Conservation (phyloP, 2,329 filamentous ascomycete species). For the Fusarium drepaniforme region DNA sequence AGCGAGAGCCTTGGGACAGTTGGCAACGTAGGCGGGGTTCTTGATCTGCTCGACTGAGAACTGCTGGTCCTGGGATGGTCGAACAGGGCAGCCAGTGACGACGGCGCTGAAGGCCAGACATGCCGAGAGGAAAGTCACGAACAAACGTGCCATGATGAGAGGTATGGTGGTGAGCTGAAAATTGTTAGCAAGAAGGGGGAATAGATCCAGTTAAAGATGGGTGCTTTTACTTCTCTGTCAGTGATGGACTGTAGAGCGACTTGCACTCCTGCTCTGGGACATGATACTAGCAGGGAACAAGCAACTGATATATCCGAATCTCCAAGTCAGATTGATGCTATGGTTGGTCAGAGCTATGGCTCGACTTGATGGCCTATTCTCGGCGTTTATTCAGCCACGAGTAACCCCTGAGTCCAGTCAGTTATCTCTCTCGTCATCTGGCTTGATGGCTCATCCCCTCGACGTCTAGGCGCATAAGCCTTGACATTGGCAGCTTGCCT, state of each 20-base stretch:
- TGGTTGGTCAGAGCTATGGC: neutral
- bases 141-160: neutral
- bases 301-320: neutral
- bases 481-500: neutral
- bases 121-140: conserved; percentile 11
- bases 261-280: neutral
- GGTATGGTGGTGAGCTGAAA: neutral
- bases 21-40: conserved; percentile 51
- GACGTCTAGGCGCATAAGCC: neutral
- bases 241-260: neutral
- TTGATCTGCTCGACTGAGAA: conserved; percentile 52
- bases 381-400: neutral
- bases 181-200: neutral
- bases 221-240: neutral
- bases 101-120: conserved; percentile 39
- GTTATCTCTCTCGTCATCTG: neutral
- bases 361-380: neutral
- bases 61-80: conserved; percentile 13
- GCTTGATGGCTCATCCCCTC: neutral
- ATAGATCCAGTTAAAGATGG: neutral
- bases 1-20: conserved; percentile 49
- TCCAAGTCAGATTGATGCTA: neutral
- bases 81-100: conserved; percentile 28
- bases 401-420: neutral
- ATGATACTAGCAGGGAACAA: neutral